Evolutionary conservation across 2,329 filamentous ascomycete species (phyloP), one percentile per base, ranked within the genome.

Genomic region (Fusarium caatingaense): DNA sequence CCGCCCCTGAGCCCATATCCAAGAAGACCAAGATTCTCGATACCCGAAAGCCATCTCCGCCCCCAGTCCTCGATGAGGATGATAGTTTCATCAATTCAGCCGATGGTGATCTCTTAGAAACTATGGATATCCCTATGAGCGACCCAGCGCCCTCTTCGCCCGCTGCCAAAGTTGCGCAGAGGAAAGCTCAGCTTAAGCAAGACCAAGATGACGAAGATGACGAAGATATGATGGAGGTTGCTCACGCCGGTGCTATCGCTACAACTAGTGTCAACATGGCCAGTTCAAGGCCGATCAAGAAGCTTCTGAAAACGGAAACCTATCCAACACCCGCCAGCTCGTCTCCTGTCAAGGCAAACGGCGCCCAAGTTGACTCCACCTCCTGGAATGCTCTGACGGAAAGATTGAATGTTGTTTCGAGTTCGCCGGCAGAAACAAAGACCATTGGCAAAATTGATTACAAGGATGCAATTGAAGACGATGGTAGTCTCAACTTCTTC

Each of bases 401-500:
- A 76, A 95, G 91, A 74, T 86, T 99, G 66, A 97, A 97, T 73
- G 91, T 98, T 40, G 85, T 96, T 70, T 93, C 88, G 79, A 93
- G 90, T 75, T 90, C 93, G 6, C 84, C 87, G 7, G 78, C 88
- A 5, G 91, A 93, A 69, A 83, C 84, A 34, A 83, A 84, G 27
- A 85, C 83, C 11, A 88, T 93, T 69, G 94, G 94, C 42, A 99
- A 98, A 80, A 86, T 98, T 50, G 89, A 91, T 69, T 87, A 93
- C 61, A 88, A 92, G 68, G 92, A 97, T 79, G 94, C 93, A n/a
- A 82, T 97, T n/a, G 95, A 98, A 78, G 90, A 93, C 68, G 94
- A 99, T 76, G 96, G 95, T 37, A 97, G 92, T 73, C 85, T 99
- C 30, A 91, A 91, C 72, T 93, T 99, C 83, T 99, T 98, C 83